Conservation (phyloP, 371 early-diverging fungal genomes). For the Smittium culicis region DNA sequence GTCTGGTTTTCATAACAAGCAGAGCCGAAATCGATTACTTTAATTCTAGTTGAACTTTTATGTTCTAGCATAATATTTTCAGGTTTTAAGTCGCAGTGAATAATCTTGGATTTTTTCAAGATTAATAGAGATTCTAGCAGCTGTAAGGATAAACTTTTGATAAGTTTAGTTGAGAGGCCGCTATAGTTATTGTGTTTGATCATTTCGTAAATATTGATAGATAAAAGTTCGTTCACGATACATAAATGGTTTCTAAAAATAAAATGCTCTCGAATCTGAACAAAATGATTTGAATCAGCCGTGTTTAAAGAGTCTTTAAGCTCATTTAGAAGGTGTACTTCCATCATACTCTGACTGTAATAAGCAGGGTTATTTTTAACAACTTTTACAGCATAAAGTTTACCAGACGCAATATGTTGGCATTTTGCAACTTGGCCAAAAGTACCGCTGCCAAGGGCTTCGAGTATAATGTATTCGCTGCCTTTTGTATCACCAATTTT, state of each 20-base stretch:
- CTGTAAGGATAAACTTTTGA: slow-evolving; percentile 70
- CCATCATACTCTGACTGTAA: slow-evolving; percentile 83
- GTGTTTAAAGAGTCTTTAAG: slow-evolving; percentile 56
- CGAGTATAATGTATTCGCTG: slow-evolving; percentile 76
- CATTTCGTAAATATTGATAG: slow-evolving; percentile 85
- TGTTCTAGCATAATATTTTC: slow-evolving; percentile 88
- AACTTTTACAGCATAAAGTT: slow-evolving; percentile 88
- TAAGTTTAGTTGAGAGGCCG: slow-evolving; percentile 69
- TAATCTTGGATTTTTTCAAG: slow-evolving; percentile 66
- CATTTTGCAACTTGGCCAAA: slow-evolving; percentile 98
- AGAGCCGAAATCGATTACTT: slow-evolving; percentile 97
- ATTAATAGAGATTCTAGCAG: slow-evolving; percentile 74
- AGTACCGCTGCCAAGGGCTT: slow-evolving; percentile 90
- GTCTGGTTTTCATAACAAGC: slow-evolving; percentile 79
- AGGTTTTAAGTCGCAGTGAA: slow-evolving; percentile 98
- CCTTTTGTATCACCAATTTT: slow-evolving; percentile 70
- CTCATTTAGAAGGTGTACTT: slow-evolving; percentile 74
- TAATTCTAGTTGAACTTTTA: slow-evolving; percentile 65
- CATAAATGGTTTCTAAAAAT: slow-evolving; percentile 83
- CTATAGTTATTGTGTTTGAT: slow-evolving; percentile 79
- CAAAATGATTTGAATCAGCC: slow-evolving; percentile 64
- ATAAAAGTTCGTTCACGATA: slow-evolving; percentile 86
- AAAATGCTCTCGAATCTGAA: slow-evolving; percentile 69
- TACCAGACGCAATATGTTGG: slow-evolving; percentile 61
- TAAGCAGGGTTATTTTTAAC: slow-evolving; percentile 88